These are phyloP conservation scores for Astragalus glycyphyllos DNA, from an alignment of 306 rosid genomes.

Conservation along the genomic window DNA sequence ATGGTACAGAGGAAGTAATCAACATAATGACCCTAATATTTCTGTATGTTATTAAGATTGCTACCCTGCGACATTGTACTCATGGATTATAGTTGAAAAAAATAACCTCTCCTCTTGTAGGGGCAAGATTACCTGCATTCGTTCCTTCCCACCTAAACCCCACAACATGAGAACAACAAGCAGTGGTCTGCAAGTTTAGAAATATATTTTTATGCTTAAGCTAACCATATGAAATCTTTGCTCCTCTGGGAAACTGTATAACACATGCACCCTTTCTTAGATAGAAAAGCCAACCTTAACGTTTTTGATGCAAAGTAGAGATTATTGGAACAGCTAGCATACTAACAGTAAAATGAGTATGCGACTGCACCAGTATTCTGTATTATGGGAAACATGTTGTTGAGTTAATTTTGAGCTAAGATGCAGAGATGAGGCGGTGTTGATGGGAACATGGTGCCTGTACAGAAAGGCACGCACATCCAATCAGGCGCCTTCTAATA, in stretches of 20 bases:
- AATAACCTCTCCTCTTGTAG: neutral
- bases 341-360: neutral
- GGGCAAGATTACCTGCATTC: neutral
- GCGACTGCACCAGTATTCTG: neutral
- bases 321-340: slow-evolving; percentile 1
- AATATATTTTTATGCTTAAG: slow-evolving; percentile 13
- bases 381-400: neutral
- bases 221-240: neutral
- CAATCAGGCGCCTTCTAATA: slow-evolving; percentile 5
- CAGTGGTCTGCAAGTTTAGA: too few species aligned
- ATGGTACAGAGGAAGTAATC: too few species aligned
- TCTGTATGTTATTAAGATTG: slow-evolving; percentile 15
- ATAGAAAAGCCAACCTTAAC: neutral
- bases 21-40: neutral
- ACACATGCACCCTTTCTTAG: neutral
- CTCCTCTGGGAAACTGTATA: slow-evolving; percentile 3
- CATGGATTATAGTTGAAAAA: neutral
- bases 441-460: neutral
- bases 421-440: neutral
- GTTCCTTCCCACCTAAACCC: neutral
- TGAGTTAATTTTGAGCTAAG: slow-evolving; percentile 7
- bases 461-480: neutral
- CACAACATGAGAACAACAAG: neutral
- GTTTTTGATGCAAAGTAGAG: neutral
- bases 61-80: neutral